Evolutionary conservation across 176 grass and related monocot species (phyloP).

Genomic region (Pharus latifolius): DNA sequence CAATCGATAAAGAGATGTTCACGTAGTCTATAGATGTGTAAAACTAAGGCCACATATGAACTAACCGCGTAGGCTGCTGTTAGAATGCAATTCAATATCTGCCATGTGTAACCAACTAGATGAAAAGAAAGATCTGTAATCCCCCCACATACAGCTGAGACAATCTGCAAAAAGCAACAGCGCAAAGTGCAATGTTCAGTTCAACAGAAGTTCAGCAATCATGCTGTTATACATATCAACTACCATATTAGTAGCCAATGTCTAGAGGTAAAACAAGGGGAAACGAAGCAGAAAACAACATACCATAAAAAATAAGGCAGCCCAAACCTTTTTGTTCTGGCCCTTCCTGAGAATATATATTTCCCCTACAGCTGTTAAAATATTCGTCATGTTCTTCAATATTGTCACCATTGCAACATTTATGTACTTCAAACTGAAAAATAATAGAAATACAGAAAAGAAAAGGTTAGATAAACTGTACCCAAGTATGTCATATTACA

Average conservation of each 20-base stretch:
- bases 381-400: conserved; percentile 88
- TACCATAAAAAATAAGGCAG: conserved; percentile 79
- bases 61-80: conserved; percentile 77
- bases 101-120: conserved; percentile 67
- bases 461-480: neutral
- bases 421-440: conserved; percentile 86
- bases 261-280: neutral
- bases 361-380: conserved; percentile 77
- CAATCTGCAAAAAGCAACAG: conserved; percentile 33
- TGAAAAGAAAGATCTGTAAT: conserved; percentile 75
- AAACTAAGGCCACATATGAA: neutral
- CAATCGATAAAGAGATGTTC: neutral
- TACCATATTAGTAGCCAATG: neutral
- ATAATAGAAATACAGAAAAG: neutral
- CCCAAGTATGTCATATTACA: neutral
- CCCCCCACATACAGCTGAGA: conserved; percentile 65
- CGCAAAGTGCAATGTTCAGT: neutral
- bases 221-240: neutral
- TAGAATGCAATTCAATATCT: conserved; percentile 79
- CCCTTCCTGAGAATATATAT: conserved; percentile 67
- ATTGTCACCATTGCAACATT: conserved; percentile 93
- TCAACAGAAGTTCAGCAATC: neutral
- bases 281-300: neutral
- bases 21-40: neutral
- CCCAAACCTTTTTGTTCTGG: conserved; percentile 80